Conservation (phyloP, 2,329 filamentous ascomycete genomes). For the Trichophyton verrucosum region DNA sequence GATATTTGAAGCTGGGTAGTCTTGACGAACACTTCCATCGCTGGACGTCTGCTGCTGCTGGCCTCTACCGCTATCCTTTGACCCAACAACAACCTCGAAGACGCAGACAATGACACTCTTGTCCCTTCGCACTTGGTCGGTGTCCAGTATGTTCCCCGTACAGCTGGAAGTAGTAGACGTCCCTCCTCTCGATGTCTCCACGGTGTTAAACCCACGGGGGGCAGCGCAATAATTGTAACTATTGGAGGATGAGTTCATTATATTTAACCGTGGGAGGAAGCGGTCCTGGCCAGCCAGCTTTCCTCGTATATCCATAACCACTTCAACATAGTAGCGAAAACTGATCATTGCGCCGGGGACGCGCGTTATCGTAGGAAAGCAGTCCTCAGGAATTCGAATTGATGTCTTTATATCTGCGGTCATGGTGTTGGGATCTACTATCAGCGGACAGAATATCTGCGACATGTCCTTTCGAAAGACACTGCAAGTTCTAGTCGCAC, state of each 20-base stretch:
- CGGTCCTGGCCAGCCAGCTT: constrained; percentile 66
- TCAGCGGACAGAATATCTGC: constrained; percentile 76
- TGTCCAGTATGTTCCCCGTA: constrained; percentile 64
- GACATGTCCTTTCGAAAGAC: constrained; percentile 92
- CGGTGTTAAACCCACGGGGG: constrained; percentile 20
- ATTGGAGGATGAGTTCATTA: constrained; percentile 36
- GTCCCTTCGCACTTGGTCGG: constrained; percentile 69
- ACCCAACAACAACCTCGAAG: constrained; percentile 81
- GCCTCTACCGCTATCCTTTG: constrained; percentile 56
- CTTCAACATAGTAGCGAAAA: constrained; percentile 88
- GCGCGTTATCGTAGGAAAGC: constrained; percentile 79
- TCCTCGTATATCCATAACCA: constrained; percentile 82
- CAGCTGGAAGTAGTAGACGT: constrained; percentile 31
- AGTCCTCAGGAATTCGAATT: constrained; percentile 76
- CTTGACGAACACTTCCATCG: constrained; percentile 13
- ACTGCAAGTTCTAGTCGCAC: constrained; percentile 73
- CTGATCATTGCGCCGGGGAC: constrained; percentile 90
- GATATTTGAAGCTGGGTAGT: constrained; percentile 21
- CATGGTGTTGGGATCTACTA: constrained; percentile 70
- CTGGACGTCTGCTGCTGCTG: constrained; percentile 30
- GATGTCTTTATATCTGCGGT: constrained; percentile 69
- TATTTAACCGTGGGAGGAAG: constrained; percentile 44
- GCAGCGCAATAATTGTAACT: constrained; percentile 34
- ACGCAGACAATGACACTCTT: constrained; percentile 82
- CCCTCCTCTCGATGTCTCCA: constrained; percentile 20